A percentile compares a stretch with the other conserved stretches of the same genome.
Evolutionary conservation across 768 basidiomycete genomes (phyloP).

Genomic region (Auriscalpium microsporum): DNA sequence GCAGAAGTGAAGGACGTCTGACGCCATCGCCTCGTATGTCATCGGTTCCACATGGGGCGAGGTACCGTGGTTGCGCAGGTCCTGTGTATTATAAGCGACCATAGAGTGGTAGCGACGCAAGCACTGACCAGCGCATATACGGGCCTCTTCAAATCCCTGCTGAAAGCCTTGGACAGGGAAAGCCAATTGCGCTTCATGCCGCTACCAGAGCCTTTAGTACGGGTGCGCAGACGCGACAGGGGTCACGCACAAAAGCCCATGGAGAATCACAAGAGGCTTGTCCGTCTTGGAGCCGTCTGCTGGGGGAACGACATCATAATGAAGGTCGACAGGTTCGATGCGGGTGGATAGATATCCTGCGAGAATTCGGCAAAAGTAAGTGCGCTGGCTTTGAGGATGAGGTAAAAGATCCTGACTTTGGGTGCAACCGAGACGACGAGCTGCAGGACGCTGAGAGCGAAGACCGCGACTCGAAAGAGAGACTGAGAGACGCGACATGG

Average conservation of each 20-base stretch:
- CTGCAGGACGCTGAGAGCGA: no score
- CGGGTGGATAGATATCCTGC: conserved; percentile 9
- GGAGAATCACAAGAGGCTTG: conserved; percentile 47
- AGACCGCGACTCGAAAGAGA: no score
- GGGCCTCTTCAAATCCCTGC: conserved; percentile 52
- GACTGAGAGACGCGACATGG: no score
- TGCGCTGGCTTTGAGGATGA: background rate
- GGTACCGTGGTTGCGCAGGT: conserved; percentile 83
- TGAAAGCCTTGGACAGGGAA: conserved; percentile 69
- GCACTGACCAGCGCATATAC: conserved; percentile 62
- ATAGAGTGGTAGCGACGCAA: background rate
- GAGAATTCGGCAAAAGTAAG: background rate
- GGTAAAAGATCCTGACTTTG: background rate
- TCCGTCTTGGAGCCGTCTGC: conserved; percentile 19
- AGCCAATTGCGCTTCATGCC: conserved; percentile 89
- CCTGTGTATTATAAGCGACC: conserved; percentile 31
- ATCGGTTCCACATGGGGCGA: conserved; percentile 71
- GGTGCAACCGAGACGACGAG: no score
- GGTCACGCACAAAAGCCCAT: conserved; percentile 51
- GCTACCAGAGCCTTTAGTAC: conserved; percentile 26
- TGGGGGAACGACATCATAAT: conserved; percentile 22
- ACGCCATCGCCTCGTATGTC: conserved; percentile 73
- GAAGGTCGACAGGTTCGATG: conserved; percentile 20
- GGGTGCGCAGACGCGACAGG: background rate
- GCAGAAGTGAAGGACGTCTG: conserved; percentile 67